Evolutionary conservation across 2,329 filamentous ascomycete genomes (phyloP).

Genomic region (Fusarium beomiforme): DNA sequence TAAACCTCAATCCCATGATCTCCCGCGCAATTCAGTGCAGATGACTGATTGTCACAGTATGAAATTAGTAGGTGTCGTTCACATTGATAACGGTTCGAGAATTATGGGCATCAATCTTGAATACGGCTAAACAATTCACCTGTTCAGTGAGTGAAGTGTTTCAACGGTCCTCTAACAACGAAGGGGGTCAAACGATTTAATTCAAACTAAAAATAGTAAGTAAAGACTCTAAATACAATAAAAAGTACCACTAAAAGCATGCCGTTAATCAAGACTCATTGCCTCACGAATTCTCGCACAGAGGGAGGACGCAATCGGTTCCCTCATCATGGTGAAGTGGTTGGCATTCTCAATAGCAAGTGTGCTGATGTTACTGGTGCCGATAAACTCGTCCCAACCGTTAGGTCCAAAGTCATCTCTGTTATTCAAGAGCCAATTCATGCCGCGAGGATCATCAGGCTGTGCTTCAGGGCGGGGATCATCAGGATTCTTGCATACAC

Average conservation of each 20-base stretch:
- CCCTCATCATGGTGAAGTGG: neutral
- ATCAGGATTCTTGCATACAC: neutral
- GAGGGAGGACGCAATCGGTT: neutral
- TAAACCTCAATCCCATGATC: no score
- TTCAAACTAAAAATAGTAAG: no score
- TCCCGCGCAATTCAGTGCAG: no score
- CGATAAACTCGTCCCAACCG: neutral
- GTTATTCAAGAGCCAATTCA: constrained; percentile 1
- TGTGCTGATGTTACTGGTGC: neutral
- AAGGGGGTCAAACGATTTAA: no score
- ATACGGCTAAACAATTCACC: no score
- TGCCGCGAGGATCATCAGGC: neutral
- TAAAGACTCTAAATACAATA: no score
- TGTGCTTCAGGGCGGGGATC: neutral
- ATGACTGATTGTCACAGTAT: no score
- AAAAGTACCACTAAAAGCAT: neutral
- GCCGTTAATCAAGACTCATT: neutral
- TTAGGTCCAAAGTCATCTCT: neutral
- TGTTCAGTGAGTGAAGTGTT: no score
- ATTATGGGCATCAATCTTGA: no score
- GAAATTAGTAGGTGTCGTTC: no score
- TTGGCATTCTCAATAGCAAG: neutral
- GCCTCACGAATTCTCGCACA: neutral
- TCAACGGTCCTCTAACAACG: no score
- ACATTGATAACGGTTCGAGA: no score